Percentiles rank a stretch among this genome's conserved stretches.
These are phyloP conservation scores for Petunia secreta DNA, from an alignment of 257 asterid genomes.

Conservation along the genomic window DNA sequence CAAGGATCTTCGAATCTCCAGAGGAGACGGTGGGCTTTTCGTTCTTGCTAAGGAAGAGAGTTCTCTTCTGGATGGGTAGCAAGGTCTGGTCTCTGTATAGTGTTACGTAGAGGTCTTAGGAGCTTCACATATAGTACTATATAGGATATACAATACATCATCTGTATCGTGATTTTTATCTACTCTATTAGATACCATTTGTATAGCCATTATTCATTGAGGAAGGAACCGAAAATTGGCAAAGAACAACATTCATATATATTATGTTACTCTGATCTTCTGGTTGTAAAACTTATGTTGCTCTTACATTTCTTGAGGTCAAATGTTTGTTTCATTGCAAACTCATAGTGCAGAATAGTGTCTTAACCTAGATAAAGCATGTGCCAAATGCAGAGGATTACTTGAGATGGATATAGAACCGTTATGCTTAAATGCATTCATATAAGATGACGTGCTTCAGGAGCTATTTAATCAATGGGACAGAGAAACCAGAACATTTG, in stretches of 20 bases:
- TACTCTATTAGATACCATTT: background rate
- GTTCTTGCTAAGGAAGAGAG: slow-evolving; percentile 92
- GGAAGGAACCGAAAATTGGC: background rate
- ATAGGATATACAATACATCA: background rate
- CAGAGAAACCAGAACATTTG: too few relatives aligned
- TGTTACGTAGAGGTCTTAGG: background rate
- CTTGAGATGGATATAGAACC: too few relatives aligned
- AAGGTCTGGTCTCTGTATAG: background rate
- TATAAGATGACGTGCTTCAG: too few relatives aligned
- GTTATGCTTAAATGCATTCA: too few relatives aligned
- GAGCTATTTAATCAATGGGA: too few relatives aligned
- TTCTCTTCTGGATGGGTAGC: slow-evolving; percentile 56
- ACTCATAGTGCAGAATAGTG: too few relatives aligned
- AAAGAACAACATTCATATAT: background rate
- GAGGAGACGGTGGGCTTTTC: slow-evolving; percentile 96
- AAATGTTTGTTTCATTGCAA: background rate
- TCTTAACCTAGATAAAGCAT: too few relatives aligned
- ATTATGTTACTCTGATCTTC: background rate
- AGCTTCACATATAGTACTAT: background rate
- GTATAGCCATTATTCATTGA: background rate
- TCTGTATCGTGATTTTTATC: background rate
- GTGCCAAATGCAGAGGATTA: background rate
- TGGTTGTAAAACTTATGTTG: background rate
- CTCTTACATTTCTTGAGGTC: background rate
- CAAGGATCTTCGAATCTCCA: slow-evolving; percentile 77